Conservation (phyloP, 768 basidiomycete species). For the Cantharellus cinnabarinus region DNA sequence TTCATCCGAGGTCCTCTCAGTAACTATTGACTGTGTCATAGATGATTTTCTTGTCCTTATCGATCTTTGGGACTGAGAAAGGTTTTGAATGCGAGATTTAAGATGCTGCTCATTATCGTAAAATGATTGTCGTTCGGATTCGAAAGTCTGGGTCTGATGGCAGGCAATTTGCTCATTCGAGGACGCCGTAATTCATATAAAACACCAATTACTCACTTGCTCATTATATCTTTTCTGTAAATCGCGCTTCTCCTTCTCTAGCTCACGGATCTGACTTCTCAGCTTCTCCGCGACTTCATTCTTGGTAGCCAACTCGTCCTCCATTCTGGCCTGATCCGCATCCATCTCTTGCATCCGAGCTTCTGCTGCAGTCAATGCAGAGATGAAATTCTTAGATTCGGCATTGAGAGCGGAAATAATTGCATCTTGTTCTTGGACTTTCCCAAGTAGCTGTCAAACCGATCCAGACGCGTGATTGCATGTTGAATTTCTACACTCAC, state of each 20-base stretch:
- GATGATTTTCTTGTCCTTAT: conserved; percentile 21
- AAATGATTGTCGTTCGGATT: conserved; percentile 79
- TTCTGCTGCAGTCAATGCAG: conserved; percentile 48
- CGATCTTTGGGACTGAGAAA: conserved; percentile 28
- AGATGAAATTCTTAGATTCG: conserved; percentile 45
- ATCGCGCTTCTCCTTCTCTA: conserved; percentile 80
- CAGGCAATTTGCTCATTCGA: conserved; percentile 1
- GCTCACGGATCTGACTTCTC: conserved; percentile 55
- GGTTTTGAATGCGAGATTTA: conserved; percentile 71
- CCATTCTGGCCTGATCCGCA: conserved; percentile 60
- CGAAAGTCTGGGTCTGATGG: conserved; percentile 60
- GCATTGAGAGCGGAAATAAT: conserved; percentile 35
- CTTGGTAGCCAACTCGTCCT: conserved; percentile 60
- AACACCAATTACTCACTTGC: conserved; percentile 32
- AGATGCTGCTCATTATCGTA: conserved; percentile 89
- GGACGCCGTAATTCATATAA: neutral
- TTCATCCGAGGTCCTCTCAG: conserved; percentile 16
- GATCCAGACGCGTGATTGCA: neutral
- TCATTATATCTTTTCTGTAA: conserved; percentile 68
- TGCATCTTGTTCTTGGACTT: conserved; percentile 62
- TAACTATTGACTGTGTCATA: conserved; percentile 4
- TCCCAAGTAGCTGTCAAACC: conserved; percentile 43
- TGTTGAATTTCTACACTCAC: conserved; percentile 19
- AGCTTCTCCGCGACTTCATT: conserved; percentile 73
- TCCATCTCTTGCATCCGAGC: conserved; percentile 59